Evolutionary conservation across 495 filamentous ascomycete genomes (phyloP), one percentile per base, ranked within the genome.

Genomic region (Cercophora newfieldiana): DNA sequence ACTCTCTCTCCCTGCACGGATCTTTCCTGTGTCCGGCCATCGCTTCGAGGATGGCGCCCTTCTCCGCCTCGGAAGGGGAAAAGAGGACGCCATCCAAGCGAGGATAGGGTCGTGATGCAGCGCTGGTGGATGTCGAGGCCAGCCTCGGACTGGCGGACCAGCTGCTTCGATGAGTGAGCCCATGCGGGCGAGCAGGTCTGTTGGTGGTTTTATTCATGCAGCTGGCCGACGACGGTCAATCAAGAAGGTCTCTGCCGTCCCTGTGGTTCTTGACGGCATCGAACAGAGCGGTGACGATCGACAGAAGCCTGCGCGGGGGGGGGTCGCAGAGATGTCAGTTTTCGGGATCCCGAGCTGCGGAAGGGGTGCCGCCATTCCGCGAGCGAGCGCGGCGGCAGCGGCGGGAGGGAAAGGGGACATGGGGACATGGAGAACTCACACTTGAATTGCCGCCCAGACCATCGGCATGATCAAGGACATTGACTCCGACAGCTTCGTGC

Each of bases 241-340:
- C 73, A 10, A 75, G 66, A 10, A 75, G 66, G 37, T 74, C 71
- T 57, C 66, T 54, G 31, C 73, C 73, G 51, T 75, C 73, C 8
- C 68, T 61, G 33, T 73, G 62, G 62, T 72, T 75, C 29, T 75
- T 75, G 26, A 73, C 51, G n/a, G 64, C 65, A 59, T 75, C 73
- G 21, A 65, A 70, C 7, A 72, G 50, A 7, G 71, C 71, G 7
- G 66, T 75, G 54, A 54, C 33, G 1, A 75, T 30, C 44, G 55
- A 51, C 14, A 75, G 56, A 28, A 69, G 63, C 4, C 72, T 75
- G 62, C 21, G 61, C 30, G 44, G 51, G 33, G 61, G 37, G 44
- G 51, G 33, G 37, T 55, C 31, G 48, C 21, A 57, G 25, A 30
- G 0, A 10, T 16, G 56, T 61, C 49, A 68, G 60, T 66, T 47